Evolutionary conservation across 202 grass and related monocot genomes (phyloP).

Genomic region (Digitaria exilis): DNA sequence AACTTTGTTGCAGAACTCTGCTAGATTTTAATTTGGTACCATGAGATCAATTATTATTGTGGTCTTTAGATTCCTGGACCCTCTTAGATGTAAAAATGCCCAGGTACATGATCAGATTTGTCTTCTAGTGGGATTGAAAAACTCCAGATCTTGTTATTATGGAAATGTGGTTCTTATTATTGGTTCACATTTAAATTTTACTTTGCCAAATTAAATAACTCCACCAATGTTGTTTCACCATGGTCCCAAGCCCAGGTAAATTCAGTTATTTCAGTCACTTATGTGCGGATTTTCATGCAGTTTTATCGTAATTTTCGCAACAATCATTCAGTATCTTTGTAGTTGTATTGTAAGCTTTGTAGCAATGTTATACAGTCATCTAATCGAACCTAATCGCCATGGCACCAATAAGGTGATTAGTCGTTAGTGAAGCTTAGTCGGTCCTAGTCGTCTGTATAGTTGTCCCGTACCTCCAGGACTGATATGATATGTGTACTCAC

Average conservation of each 20-base stretch:
- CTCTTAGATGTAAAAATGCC: neutral
- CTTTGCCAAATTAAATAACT: neutral
- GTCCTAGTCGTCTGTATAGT: too few relatives aligned
- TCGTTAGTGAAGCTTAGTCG: too few relatives aligned
- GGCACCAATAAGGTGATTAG: too few relatives aligned
- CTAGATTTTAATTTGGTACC: neutral
- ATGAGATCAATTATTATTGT: neutral
- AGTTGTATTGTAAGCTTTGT: too few relatives aligned
- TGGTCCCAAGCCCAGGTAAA: neutral
- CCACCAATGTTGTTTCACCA: neutral
- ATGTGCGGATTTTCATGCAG: neutral
- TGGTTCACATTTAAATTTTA: neutral
- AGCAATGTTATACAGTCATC: too few relatives aligned
- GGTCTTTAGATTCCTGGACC: neutral
- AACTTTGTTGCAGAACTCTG: neutral
- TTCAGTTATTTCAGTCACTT: too few relatives aligned
- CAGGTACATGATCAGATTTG: neutral
- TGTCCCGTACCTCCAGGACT: too few relatives aligned
- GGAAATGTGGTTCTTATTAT: neutral
- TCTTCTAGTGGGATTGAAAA: constrained; percentile 6
- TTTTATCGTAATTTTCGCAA: constrained; percentile 16
- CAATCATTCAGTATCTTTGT: constrained; percentile 9
- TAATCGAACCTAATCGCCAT: too few relatives aligned
- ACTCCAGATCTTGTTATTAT: neutral
- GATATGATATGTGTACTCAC: too few relatives aligned